phyloP scores from a whole-genome alignment of 2,329 filamentous ascomycete species.

The Hysterium pulicare region DNA sequence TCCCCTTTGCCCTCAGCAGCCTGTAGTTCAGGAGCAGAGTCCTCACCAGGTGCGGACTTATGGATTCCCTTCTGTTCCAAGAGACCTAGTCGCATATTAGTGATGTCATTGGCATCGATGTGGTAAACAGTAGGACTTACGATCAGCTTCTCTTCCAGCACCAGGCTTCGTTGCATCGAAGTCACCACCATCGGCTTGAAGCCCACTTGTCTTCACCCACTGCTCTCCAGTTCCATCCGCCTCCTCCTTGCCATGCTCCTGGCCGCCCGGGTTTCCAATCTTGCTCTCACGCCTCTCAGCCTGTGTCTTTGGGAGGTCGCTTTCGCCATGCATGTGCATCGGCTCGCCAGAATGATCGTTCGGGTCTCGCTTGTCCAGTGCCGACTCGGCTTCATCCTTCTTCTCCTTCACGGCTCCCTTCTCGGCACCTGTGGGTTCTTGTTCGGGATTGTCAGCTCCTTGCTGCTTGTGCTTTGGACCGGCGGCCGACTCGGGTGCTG shows the following conservation, averaged over 20 bases:
- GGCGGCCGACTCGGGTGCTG: constrained; percentile 17
- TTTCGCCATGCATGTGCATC: constrained; percentile 21
- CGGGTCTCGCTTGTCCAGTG: constrained; percentile 15
- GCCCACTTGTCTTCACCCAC: constrained; percentile 56
- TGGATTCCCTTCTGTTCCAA: constrained; percentile 53
- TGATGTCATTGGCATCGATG: constrained; percentile 27
- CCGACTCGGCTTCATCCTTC: constrained; percentile 18
- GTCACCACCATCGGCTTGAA: constrained; percentile 63
- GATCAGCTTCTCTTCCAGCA: constrained; percentile 64
- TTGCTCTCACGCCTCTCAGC: constrained; percentile 15
- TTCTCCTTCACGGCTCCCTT: constrained; percentile 16
- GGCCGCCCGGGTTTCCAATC: constrained; percentile 16
- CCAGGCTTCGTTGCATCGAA: constrained; percentile 61
- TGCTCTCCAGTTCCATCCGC: constrained; percentile 50
- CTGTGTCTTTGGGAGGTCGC: constrained; percentile 8
- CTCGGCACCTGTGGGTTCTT: constrained; percentile 29
- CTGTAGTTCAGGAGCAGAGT: constrained; percentile 15
- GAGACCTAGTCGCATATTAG: constrained; percentile 46
- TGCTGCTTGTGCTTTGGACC: constrained; percentile 29
- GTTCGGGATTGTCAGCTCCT: constrained; percentile 31
- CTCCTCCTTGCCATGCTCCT: constrained; percentile 25
- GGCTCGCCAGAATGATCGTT: constrained; percentile 25
- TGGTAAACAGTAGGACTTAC: constrained; percentile 40
- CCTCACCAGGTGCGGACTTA: constrained; percentile 22
- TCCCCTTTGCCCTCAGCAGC: constrained; percentile 11